A percentile compares a stretch with the other conserved stretches of the same genome.
Evolutionary conservation across 495 filamentous ascomycete genomes (phyloP).

Genomic region (Rostrohypoxylon terebratum): DNA sequence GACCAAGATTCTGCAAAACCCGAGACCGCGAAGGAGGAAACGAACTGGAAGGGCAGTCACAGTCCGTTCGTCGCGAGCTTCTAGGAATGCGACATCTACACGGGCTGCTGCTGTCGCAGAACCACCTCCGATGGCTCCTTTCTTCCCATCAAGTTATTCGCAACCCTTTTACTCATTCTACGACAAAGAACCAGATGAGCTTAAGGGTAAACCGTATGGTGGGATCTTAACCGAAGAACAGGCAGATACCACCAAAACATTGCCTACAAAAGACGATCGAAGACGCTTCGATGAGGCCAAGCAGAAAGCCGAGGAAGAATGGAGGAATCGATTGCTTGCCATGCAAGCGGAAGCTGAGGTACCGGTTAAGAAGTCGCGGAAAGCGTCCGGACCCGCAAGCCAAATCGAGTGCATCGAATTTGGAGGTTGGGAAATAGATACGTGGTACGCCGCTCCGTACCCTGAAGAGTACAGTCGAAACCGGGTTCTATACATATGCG

Average conservation of each 20-base stretch:
- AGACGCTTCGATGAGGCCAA: constrained; percentile 88
- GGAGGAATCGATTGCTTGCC: constrained; percentile 70
- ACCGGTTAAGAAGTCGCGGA: constrained; percentile 64
- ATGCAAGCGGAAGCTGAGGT: constrained; percentile 60
- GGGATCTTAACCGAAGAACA: constrained; percentile 90
- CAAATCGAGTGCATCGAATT: constrained; percentile 99
- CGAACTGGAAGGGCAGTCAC: constrained; percentile 51
- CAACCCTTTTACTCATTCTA: constrained; percentile 84
- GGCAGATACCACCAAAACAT: constrained; percentile 88
- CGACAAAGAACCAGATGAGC: constrained; percentile 88
- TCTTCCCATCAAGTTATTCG: constrained; percentile 67
- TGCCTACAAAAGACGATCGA: constrained; percentile 82
- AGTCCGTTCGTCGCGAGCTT: constrained; percentile 51
- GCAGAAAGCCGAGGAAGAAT: constrained; percentile 89
- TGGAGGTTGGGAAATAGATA: constrained; percentile 96
- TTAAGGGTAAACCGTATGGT: constrained; percentile 93
- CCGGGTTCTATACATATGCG: constrained; percentile 94
- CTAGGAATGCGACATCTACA: constrained; percentile 48
- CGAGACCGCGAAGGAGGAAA: constrained; percentile 63
- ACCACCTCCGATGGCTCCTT: constrained; percentile 58
- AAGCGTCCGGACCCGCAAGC: constrained; percentile 85
- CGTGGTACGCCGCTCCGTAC: constrained; percentile 99
- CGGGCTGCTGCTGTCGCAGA: constrained; percentile 47
- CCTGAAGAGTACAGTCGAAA: constrained; percentile 98
- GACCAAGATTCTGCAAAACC: constrained; percentile 65